phyloP scores from a whole-genome alignment of 192 early-diverging fungal species.

The Coemansia nantahalensis region DNA sequence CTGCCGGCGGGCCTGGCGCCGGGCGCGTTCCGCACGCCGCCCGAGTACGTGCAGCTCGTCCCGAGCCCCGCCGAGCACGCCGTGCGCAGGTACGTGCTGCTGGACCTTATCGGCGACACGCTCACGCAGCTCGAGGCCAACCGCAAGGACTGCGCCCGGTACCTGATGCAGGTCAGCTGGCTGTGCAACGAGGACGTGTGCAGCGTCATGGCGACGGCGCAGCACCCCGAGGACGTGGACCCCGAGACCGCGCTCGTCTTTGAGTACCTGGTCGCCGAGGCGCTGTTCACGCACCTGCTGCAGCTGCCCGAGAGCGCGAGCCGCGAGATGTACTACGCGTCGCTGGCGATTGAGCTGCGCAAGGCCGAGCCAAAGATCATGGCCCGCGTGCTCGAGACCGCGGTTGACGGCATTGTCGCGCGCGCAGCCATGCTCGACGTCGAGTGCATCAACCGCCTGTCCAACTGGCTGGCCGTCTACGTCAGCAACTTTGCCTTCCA shows the following conservation, averaged over 20 bases:
- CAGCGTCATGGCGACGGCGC: slow-evolving; percentile 35
- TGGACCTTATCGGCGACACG: slow-evolving; percentile 79
- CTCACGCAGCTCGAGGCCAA: slow-evolving; percentile 83
- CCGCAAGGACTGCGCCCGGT: slow-evolving; percentile 85
- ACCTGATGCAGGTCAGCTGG: slow-evolving; percentile 66
- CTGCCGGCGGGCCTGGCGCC: slow-evolving; percentile 19
- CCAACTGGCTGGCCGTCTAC: slow-evolving; percentile 88
- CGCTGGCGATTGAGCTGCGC: slow-evolving; percentile 55
- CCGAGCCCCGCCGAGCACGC: slow-evolving; percentile 31
- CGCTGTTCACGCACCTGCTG: slow-evolving; percentile 57
- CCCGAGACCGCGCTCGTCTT: slow-evolving; percentile 49
- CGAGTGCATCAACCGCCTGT: slow-evolving; percentile 78
- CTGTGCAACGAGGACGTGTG: slow-evolving; percentile 55
- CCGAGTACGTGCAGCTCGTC: slow-evolving; percentile 44
- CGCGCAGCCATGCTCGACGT: slow-evolving; percentile 58
- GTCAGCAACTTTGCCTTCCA: slow-evolving; percentile 90
- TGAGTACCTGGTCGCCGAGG: slow-evolving; percentile 58
- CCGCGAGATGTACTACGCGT: slow-evolving; percentile 51
- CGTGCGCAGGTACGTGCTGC: slow-evolving; percentile 59
- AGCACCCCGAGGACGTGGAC: slow-evolving; percentile 31
- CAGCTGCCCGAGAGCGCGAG: slow-evolving; percentile 56
- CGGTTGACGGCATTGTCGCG: slow-evolving; percentile 27
- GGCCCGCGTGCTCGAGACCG: slow-evolving; percentile 27
- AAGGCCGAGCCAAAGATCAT: slow-evolving; percentile 49
- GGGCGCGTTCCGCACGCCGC: slow-evolving; percentile 21